Evolutionary conservation across 2,329 filamentous ascomycete genomes (phyloP).

Genomic region (Microsporum ferrugineum): DNA sequence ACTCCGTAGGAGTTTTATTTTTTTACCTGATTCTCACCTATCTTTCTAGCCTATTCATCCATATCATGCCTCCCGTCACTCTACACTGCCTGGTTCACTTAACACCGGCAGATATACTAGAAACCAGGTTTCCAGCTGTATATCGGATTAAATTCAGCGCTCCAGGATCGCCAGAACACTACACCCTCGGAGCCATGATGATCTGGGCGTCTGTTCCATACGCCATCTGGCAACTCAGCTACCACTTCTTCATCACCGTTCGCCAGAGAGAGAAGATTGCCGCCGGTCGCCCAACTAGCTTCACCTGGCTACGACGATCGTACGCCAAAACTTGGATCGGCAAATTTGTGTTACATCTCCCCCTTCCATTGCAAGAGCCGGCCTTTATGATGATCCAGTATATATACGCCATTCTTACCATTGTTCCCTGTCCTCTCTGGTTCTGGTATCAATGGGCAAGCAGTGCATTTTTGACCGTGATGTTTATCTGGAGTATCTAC

Average conservation of each 20-base stretch:
- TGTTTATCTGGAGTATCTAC: constrained; percentile 94
- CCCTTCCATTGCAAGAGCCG: constrained; percentile 64
- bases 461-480: constrained; percentile 58
- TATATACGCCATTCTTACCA: constrained; percentile 75
- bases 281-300: constrained; percentile 87
- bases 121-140: constrained; percentile 67
- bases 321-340: constrained; percentile 87
- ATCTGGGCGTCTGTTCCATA: constrained; percentile 91
- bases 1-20: not conserved
- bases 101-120: constrained; percentile 53
- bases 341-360: constrained; percentile 67
- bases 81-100: constrained; percentile 89
- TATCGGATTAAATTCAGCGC: constrained; percentile 62
- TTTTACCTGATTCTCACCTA: not conserved
- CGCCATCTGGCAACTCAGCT: constrained; percentile 78
- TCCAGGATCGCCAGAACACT: constrained; percentile 65
- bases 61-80: constrained; percentile 95
- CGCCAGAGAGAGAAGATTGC: constrained; percentile 92
- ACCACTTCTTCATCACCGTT: constrained; percentile 92
- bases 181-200: constrained; percentile 73
- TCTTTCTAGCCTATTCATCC: constrained; percentile 68
- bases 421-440: constrained; percentile 90
- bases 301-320: constrained; percentile 88
- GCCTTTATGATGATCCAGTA: constrained; percentile 98
- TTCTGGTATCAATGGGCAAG: constrained; percentile 80